Conservation (phyloP, 495 filamentous ascomycete species). For the Neurospora sp. region DNA sequence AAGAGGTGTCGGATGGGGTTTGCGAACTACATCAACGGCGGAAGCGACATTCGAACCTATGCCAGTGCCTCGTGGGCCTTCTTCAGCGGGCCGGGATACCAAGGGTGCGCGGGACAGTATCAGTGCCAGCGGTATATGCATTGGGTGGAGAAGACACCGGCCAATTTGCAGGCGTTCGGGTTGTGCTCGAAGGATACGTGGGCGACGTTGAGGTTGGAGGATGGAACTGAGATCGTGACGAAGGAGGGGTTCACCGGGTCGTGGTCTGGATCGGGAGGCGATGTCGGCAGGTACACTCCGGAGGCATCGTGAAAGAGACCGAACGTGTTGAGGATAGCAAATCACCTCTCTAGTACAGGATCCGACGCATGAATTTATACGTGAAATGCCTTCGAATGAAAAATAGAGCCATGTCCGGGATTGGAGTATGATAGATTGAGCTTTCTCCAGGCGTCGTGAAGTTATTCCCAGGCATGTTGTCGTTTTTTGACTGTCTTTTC, state of each 20-base stretch:
- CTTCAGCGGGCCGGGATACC: constrained; percentile 41
- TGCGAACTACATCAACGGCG: constrained; percentile 48
- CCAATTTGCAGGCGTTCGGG: constrained; percentile 28
- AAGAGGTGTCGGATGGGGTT: constrained; percentile 33
- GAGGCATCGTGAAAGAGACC: not conserved
- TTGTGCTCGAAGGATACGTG: constrained; percentile 26
- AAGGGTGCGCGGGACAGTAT: constrained; percentile 18
- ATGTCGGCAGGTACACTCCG: constrained; percentile 35
- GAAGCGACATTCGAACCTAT: constrained; percentile 44
- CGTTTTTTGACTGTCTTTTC: too few species aligned
- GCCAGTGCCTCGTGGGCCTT: constrained; percentile 60
- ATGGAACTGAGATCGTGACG: constrained; percentile 24
- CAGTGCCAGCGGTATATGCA: constrained; percentile 31
- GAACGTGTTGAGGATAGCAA: not conserved
- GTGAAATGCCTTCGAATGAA: too few species aligned
- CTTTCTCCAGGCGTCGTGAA: too few species aligned
- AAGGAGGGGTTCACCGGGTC: constrained; percentile 36
- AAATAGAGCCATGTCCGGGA: too few species aligned
- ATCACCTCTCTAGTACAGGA: not conserved
- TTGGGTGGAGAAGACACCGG: constrained; percentile 22
- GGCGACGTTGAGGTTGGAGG: constrained; percentile 15
- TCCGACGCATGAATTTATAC: too few species aligned
- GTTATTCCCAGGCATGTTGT: too few species aligned
- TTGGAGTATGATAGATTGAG: too few species aligned
- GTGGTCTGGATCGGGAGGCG: constrained; percentile 38